phyloP scores from a whole-genome alignment of 257 asterid species.

The Penstemon eatonii region DNA sequence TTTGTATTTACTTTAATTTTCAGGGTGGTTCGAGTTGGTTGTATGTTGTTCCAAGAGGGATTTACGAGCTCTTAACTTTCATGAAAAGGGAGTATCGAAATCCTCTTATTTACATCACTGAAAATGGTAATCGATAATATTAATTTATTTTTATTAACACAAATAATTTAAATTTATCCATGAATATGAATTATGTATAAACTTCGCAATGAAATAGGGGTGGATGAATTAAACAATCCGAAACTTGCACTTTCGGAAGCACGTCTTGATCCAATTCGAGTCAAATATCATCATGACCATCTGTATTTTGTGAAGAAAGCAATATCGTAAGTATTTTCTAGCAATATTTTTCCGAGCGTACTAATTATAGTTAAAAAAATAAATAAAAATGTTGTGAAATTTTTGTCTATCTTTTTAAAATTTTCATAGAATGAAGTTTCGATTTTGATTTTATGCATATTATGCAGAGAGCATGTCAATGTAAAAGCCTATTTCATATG shows the following conservation, averaged over 20 bases:
- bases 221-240: neutral
- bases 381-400: too few relatives aligned
- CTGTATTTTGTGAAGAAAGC: constrained; percentile 8
- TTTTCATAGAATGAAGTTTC: neutral
- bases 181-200: too few relatives aligned
- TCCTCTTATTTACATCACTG: constrained; percentile 41
- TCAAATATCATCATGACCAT: constrained; percentile 5
- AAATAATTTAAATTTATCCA: too few relatives aligned
- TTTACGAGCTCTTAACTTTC: constrained; percentile 27
- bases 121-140: constrained; percentile 27
- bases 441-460: neutral
- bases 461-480: neutral
- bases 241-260: neutral
- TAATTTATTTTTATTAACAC: too few relatives aligned
- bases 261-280: neutral
- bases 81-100: constrained; percentile 22
- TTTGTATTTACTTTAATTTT: too few relatives aligned
- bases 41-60: constrained; percentile 30
- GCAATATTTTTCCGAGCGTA: too few relatives aligned
- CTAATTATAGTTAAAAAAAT: too few relatives aligned
- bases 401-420: too few relatives aligned
- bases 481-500: constrained; percentile 23
- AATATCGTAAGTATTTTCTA: constrained; percentile 11
- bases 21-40: constrained; percentile 22
- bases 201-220: neutral